Conservation (phyloP, 192 early-diverging fungal species). For the Rhizophagus sp. region DNA sequence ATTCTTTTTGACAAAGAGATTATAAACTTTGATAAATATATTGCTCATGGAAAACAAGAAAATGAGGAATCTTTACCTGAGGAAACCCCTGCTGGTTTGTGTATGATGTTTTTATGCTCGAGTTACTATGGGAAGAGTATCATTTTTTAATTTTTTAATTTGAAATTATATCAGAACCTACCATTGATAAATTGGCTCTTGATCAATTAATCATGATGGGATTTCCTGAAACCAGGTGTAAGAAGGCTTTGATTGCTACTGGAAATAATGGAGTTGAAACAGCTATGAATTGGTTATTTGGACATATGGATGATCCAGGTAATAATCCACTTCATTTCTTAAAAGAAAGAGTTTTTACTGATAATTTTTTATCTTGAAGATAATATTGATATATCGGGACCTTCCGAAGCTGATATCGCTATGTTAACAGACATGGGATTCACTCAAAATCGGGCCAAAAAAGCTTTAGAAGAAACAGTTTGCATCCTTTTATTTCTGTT, state of each 20-base stretch:
- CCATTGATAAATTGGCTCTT: constrained; percentile 67
- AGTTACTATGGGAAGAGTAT: no score
- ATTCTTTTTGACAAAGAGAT: constrained; percentile 54
- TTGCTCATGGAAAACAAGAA: constrained; percentile 63
- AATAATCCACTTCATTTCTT: background rate
- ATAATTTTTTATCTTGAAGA: constrained; percentile 37
- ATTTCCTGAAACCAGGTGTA: constrained; percentile 82
- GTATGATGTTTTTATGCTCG: background rate
- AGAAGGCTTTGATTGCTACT: constrained; percentile 80
- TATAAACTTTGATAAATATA: constrained; percentile 70
- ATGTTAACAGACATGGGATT: constrained; percentile 95
- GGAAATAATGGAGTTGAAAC: constrained; percentile 79
- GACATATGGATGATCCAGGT: constrained; percentile 96
- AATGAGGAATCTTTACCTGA: constrained; percentile 82
- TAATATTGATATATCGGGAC: constrained; percentile 66
- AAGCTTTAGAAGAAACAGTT: constrained; percentile 82
- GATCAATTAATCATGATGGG: constrained; percentile 91
- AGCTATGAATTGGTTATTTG: constrained; percentile 95
- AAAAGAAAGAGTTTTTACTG: background rate
- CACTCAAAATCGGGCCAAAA: constrained; percentile 69
- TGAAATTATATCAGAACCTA: constrained; percentile 35
- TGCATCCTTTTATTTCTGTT: constrained; percentile 30
- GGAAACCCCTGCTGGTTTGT: constrained; percentile 39
- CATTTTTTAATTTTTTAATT: background rate
- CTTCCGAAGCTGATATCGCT: constrained; percentile 59